Evolutionary conservation across 2,329 filamentous ascomycete species (phyloP).

Genomic region (Aspergillus neotritici): DNA sequence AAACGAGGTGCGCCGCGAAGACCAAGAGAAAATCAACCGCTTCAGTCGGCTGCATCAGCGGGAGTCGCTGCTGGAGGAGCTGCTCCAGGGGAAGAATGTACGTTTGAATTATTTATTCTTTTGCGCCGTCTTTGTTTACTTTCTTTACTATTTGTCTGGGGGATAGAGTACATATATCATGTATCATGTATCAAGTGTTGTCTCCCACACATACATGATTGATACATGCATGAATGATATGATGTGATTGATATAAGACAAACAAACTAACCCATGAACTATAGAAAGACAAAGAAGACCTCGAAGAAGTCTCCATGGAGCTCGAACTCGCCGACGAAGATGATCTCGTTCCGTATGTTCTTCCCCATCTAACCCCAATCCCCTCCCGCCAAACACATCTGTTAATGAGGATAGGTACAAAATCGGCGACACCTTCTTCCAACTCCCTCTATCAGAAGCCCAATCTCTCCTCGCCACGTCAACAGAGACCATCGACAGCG

Average conservation of each 20-base stretch:
- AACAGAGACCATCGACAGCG: conserved; percentile 67
- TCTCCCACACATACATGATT: too few relatives aligned
- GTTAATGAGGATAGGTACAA: conserved; percentile 65
- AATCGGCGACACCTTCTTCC: conserved; percentile 92
- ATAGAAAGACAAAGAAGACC: conserved; percentile 96
- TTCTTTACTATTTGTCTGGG: not conserved
- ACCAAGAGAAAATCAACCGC: conserved; percentile 98
- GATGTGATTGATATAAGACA: not conserved
- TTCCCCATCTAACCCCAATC: not conserved
- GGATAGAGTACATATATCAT: too few relatives aligned
- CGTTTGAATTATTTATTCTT: not conserved
- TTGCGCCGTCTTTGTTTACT: not conserved
- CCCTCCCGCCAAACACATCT: not conserved
- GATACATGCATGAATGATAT: too few relatives aligned
- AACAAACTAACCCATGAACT: not conserved
- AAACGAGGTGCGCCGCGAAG: conserved; percentile 88
- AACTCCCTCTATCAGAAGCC: conserved; percentile 74
- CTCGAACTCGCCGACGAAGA: conserved; percentile 94
- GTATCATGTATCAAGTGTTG: not conserved
- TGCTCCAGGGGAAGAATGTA: conserved; percentile 70
- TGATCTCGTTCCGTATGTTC: conserved; percentile 77
- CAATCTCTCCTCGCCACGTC: conserved; percentile 74
- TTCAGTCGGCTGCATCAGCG: conserved; percentile 93
- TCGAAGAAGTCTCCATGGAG: conserved; percentile 86
- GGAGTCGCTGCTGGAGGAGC: conserved; percentile 70